Evolutionary conservation across 768 basidiomycete genomes (phyloP), one percentile per base, ranked within the genome.

Genomic region (Austroboletus eburneus): DNA sequence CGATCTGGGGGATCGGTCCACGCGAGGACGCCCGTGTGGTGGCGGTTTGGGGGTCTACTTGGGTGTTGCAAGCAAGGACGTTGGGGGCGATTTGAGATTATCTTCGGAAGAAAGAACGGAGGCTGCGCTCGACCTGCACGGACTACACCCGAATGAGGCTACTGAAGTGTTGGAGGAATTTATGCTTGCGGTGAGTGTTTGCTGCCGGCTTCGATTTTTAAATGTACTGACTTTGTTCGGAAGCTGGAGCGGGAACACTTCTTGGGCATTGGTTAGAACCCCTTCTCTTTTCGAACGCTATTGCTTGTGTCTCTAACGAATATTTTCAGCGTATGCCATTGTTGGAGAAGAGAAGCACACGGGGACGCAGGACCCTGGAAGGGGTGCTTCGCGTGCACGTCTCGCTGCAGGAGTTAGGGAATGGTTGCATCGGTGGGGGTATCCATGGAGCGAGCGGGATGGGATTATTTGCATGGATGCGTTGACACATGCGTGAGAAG

Each of bases 341-440:
- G 90, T 98, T 6, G 95, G 96, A 17, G 92, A 97, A 69, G 91
- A 95, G 66, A 95, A 93, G 66, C 95, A 97, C 64, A 91, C 90
- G 1, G 94, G 89, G 2, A 86, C 83, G n/a, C 91, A 94, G 59
- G 91, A 94, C 58, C 70, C 78, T 4, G 79, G 73, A 12, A 78
- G 92, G 32, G 91, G 91, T 22, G 81, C 90, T 3, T 90, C 90
- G 8, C 83, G 89, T 43, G 78, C 81, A 20, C 83, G 94, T 10
- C 75, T 97, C 6, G 88, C 89, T 12, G 79, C 88, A 2, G 90
- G 88, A 9, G 85, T 96, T 35, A 84, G 89, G 50, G 89, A 92
- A 59, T 95, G 87, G 86, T 68, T 97, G 38, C 88, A 92, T 57
- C 80, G 87, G 45, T 97, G 91, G 91, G 89, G 90, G 46, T 97